Percentiles rank a stretch among this genome's conserved stretches.
phyloP scores from a whole-genome alignment of 495 filamentous ascomycete species.

The Podospora pseudoanserina region DNA sequence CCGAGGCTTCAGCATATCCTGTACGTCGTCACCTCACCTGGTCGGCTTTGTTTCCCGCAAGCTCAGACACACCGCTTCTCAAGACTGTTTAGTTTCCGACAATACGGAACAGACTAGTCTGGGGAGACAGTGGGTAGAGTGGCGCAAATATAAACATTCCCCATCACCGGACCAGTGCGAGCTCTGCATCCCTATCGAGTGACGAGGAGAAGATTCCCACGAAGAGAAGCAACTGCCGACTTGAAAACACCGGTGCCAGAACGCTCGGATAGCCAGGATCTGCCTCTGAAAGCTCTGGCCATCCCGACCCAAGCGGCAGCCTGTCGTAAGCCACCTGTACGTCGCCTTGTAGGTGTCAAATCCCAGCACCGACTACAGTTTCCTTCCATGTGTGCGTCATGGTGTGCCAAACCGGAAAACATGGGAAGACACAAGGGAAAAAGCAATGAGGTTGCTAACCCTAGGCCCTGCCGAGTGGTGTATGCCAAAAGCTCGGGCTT shows the following conservation, averaged over 20 bases:
- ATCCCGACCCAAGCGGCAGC: background rate
- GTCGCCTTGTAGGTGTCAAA: background rate
- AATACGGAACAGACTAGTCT: background rate
- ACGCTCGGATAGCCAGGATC: background rate
- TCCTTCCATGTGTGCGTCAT: background rate
- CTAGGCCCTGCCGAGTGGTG: background rate
- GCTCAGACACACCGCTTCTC: background rate
- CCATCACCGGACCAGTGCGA: background rate
- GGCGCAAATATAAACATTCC: too few relatives aligned
- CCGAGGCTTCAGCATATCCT: background rate
- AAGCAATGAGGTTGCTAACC: background rate
- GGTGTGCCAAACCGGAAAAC: background rate
- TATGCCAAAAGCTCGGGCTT: background rate
- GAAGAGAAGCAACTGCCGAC: background rate
- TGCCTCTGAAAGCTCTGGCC: background rate
- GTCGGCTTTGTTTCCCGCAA: background rate
- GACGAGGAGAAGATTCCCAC: background rate
- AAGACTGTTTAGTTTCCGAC: background rate
- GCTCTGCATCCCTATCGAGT: background rate
- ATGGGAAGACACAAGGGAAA: background rate
- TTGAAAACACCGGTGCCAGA: background rate
- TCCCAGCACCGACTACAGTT: background rate
- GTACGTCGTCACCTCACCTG: background rate
- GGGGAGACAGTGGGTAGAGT: background rate
- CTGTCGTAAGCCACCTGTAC: background rate